Evolutionary conservation across 192 early-diverging fungal species (phyloP), one percentile per base, ranked within the genome.

Genomic region (Dissophora globulifera): DNA sequence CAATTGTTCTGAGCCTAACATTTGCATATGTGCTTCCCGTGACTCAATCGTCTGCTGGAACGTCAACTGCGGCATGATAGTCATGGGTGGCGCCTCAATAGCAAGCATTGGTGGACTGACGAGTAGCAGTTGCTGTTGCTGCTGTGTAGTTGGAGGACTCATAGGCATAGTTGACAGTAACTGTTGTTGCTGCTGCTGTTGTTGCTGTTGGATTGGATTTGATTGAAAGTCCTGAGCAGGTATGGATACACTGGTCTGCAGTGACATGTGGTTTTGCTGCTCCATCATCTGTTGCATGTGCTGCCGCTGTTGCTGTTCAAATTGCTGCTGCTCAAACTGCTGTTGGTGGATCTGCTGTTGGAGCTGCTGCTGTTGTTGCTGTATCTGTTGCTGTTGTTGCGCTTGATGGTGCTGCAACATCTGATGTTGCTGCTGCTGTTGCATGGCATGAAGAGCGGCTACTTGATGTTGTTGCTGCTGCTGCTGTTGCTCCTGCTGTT

Each of bases 361-460:
- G 0, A 43, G 15, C 19, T 58, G 52, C 12, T 59, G 52, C 40
- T 72, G 69, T 32, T 71, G 49, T 11, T 49, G 52, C 12, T 64
- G 49, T 5, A 52, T 43, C 22, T 62, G 50, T n/a, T 71, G 69
- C n/a, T 69, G 67, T 27, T 57, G 54, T 19, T 58, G 56, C 1
- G 42, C 46, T 42, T 70, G 68, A 4, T 60, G 59, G 1, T 72
- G 59, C 11, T 68, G 54, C 1, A 41, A 17, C 35, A 68, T 50
- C 27, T 74, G 70, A 3, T 69, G 67, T 12, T 69, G 68, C 53
- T 75, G 71, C 5, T 70, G 68, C 9, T 70, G 68, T 49, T 72
- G 67, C 12, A 66, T 56, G 3, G 46, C 43, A 22, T 60, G 58
- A 15, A 46, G 7, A 26, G 16, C 15, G 4, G 56, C 56, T 9